A percentile compares a stretch with the other conserved stretches of the same genome.
These are phyloP conservation scores for Huntiella moniliformis DNA, from an alignment of 2,329 filamentous ascomycete genomes.

Conservation along the genomic window DNA sequence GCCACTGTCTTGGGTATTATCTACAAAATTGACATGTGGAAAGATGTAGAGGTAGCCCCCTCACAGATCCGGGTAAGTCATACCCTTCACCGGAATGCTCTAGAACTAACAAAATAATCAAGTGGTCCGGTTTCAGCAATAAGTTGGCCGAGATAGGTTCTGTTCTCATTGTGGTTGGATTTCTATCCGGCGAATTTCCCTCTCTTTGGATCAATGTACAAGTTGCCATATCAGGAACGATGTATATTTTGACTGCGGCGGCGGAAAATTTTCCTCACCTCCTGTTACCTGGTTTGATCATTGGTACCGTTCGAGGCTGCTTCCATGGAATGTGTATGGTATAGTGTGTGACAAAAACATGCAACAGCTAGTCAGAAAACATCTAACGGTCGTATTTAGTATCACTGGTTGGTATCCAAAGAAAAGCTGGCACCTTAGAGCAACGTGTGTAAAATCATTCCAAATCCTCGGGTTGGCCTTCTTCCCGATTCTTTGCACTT, in stretches of 20 bases:
- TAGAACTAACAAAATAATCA: no score
- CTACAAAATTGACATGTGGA: no score
- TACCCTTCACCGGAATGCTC: no score
- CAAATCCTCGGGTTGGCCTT: not conserved
- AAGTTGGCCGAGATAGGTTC: not conserved
- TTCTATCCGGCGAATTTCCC: not conserved
- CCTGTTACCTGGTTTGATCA: not conserved
- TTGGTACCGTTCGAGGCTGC: not conserved
- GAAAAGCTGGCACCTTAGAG: not conserved
- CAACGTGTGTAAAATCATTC: not conserved
- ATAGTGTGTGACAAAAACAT: not conserved
- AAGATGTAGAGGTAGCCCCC: no score
- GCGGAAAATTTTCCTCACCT: not conserved
- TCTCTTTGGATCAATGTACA: not conserved
- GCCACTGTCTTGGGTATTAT: no score
- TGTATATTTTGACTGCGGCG: no score
- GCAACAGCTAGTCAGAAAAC: not conserved
- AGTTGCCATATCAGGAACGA: not conserved
- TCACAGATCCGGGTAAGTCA: no score
- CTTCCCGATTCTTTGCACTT: not conserved
- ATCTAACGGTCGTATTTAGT: not conserved
- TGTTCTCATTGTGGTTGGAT: not conserved
- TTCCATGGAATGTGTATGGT: not conserved
- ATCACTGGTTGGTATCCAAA: not conserved
- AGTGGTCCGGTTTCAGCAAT: no score